Conservation (phyloP, 805 yeast species). For the Ogataea thermomethanolica region DNA sequence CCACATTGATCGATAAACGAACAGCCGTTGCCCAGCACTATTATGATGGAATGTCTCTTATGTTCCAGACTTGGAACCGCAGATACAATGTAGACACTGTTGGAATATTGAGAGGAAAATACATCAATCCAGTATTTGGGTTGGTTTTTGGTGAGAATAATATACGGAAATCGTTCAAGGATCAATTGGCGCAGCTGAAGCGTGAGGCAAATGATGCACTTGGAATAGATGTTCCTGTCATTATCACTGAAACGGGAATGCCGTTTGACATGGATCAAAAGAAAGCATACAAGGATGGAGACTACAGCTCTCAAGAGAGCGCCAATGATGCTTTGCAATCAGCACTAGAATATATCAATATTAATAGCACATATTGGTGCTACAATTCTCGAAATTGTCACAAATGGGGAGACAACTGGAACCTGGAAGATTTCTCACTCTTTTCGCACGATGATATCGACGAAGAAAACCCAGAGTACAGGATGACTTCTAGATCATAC, state of each 20-base stretch:
- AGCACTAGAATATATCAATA: slow-evolving; percentile 71
- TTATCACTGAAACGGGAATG: slow-evolving; percentile 95
- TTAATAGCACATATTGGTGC: slow-evolving; percentile 84
- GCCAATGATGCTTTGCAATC: slow-evolving; percentile 80
- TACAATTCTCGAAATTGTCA: slow-evolving; percentile 73
- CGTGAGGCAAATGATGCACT: slow-evolving; percentile 58
- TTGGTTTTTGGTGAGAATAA: slow-evolving; percentile 79
- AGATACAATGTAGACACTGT: slow-evolving; percentile 82
- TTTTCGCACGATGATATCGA: slow-evolving; percentile 65
- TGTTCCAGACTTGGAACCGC: slow-evolving; percentile 88
- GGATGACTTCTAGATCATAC: slow-evolving; percentile 12
- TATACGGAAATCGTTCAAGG: slow-evolving; percentile 66
- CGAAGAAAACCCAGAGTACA: slow-evolving; percentile 14
- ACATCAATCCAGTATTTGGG: slow-evolving; percentile 67
- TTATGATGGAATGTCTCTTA: slow-evolving; percentile 90
- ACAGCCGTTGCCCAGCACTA: slow-evolving; percentile 85
- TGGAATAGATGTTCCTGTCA: slow-evolving; percentile 64
- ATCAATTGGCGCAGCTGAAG: slow-evolving; percentile 65
- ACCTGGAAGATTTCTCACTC: slow-evolving; percentile 88
- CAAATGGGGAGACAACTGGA: slow-evolving; percentile 89
- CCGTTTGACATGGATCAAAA: slow-evolving; percentile 93
- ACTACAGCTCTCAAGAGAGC: slow-evolving; percentile 67
- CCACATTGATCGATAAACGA: slow-evolving; percentile 52
- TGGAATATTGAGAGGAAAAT: slow-evolving; percentile 79
- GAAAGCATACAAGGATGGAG: slow-evolving; percentile 61